These are phyloP conservation scores for Letharia lupina DNA, from an alignment of 495 filamentous ascomycete species.

Conservation along the genomic window DNA sequence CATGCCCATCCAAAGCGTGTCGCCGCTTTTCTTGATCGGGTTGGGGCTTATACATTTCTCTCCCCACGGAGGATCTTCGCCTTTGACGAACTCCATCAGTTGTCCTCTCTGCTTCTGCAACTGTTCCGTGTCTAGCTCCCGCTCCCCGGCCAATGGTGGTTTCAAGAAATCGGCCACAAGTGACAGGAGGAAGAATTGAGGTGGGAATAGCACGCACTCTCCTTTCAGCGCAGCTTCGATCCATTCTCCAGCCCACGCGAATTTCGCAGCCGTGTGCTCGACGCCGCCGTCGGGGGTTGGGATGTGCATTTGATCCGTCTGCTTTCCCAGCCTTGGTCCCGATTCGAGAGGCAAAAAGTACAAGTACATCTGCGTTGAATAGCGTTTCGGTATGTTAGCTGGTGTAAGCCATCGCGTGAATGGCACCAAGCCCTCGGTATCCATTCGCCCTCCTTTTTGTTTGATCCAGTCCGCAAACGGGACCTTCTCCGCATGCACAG, in stretches of 20 bases:
- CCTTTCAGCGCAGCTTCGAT: slow-evolving; percentile 48
- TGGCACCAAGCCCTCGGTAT: slow-evolving; percentile 63
- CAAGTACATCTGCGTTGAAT: slow-evolving; percentile 92
- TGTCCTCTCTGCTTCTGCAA: slow-evolving; percentile 47
- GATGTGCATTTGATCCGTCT: slow-evolving; percentile 36
- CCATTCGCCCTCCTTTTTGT: slow-evolving; percentile 50
- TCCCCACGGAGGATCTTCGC: slow-evolving; percentile 56
- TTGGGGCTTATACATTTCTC: slow-evolving; percentile 70
- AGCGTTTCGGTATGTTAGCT: slow-evolving; percentile 57
- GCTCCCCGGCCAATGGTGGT: slow-evolving; percentile 29
- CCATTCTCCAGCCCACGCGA: slow-evolving; percentile 62
- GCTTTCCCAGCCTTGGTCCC: slow-evolving; percentile 16
- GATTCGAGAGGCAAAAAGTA: slow-evolving; percentile 72
- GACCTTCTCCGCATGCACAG: slow-evolving; percentile 53
- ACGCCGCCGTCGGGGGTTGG: slow-evolving; percentile 77
- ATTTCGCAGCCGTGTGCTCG: slow-evolving; percentile 76
- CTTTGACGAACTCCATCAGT: slow-evolving; percentile 50
- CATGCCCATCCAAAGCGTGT: slow-evolving; percentile 55
- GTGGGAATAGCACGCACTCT: slow-evolving; percentile 80
- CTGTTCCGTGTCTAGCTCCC: slow-evolving; percentile 31
- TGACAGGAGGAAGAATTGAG: slow-evolving; percentile 73
- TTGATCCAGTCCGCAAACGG: slow-evolving; percentile 61
- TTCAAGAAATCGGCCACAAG: slow-evolving; percentile 55
- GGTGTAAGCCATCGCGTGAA: slow-evolving; percentile 94
- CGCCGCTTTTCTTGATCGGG: slow-evolving; percentile 44